A percentile compares a stretch with the other conserved stretches of the same genome.
Conservation (phyloP, 768 basidiomycete genomes). For the Hypsizygus marmoreus region DNA sequence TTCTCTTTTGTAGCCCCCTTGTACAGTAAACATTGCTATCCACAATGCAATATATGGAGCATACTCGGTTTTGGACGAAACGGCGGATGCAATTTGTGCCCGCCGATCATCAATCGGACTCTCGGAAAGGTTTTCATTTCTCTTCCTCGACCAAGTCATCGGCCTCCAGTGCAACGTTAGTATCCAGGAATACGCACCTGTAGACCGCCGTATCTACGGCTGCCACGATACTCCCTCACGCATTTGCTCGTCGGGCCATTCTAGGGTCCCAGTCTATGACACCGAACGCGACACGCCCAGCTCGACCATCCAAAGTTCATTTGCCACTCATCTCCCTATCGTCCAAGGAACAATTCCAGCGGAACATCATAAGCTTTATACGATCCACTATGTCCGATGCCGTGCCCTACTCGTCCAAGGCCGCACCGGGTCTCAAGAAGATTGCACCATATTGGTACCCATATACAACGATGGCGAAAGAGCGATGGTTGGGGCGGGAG, state of each 20-base stretch:
- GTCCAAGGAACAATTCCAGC: constrained; percentile 55
- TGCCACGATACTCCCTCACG: constrained; percentile 7
- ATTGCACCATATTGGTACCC: constrained; percentile 91
- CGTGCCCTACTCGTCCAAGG: constrained; percentile 27
- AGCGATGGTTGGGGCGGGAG: constrained; percentile 85
- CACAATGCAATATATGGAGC: too few relatives aligned
- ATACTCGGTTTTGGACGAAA: too few relatives aligned
- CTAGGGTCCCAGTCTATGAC: constrained; percentile 17
- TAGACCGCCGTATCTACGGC: not conserved
- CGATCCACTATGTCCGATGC: constrained; percentile 49
- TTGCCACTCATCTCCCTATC: constrained; percentile 50
- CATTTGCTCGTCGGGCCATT: constrained; percentile 12
- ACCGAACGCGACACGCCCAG: constrained; percentile 3
- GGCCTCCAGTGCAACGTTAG: too few relatives aligned
- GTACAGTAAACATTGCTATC: too few relatives aligned
- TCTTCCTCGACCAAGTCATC: too few relatives aligned
- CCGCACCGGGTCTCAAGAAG: constrained; percentile 65
- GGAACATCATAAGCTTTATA: constrained; percentile 55
- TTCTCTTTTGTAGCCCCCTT: too few relatives aligned
- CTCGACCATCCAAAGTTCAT: constrained; percentile 32
- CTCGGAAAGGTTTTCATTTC: too few relatives aligned
- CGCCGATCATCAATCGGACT: too few relatives aligned
- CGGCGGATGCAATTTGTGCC: too few relatives aligned
- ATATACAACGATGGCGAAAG: constrained; percentile 91
- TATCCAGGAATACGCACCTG: too few relatives aligned